These are phyloP conservation scores for Actinidia arguta DNA, from an alignment of 179 eudicot genomes.

Conservation along the genomic window DNA sequence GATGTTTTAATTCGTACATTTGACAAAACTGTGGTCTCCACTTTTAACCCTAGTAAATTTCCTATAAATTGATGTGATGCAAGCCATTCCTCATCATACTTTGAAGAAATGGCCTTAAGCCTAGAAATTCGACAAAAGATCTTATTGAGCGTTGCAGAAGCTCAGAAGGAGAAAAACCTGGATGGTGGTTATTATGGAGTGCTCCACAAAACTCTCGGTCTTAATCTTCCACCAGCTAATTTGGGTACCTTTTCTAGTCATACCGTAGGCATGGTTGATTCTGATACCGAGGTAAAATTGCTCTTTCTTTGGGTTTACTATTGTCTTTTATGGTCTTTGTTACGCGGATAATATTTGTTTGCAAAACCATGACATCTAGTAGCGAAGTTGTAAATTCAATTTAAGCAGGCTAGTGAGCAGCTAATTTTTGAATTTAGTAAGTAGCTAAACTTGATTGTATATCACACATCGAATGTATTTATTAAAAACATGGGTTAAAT, in stretches of 20 bases:
- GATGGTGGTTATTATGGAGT: background rate
- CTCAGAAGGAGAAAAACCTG: background rate
- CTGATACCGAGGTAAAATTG: background rate
- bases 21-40: conserved; percentile 1
- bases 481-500: too few relatives aligned
- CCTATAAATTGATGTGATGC: background rate
- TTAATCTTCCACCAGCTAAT: background rate
- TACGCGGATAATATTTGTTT: background rate
- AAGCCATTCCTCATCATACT: background rate
- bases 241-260: background rate
- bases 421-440: too few relatives aligned
- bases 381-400: background rate
- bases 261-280: background rate
- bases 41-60: background rate
- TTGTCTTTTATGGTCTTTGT: background rate
- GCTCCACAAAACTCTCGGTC: background rate
- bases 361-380: background rate
- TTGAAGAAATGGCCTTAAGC: background rate
- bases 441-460: too few relatives aligned
- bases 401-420: too few relatives aligned
- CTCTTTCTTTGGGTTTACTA: background rate
- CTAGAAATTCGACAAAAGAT: background rate
- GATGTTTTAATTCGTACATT: background rate
- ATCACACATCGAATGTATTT: too few relatives aligned
- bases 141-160: background rate